Conservation (phyloP, 768 basidiomycete species). For the Dioszegia aurantiaca region DNA sequence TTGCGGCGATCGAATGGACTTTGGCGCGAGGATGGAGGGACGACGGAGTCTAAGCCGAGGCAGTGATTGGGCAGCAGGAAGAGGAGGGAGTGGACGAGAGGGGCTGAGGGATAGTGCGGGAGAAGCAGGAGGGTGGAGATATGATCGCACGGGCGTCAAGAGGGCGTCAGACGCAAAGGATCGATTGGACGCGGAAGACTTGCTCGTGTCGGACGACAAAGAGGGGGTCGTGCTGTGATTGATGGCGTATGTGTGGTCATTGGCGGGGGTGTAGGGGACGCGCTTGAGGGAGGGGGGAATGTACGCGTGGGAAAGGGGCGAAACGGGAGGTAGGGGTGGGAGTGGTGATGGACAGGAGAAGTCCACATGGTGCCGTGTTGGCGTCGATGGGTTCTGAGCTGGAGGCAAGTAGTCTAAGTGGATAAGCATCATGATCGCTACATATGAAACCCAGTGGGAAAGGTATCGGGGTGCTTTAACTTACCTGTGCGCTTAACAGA, state of each 20-base stretch:
- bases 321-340: background rate
- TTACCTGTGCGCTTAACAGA: no score
- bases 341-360: background rate
- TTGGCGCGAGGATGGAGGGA: background rate
- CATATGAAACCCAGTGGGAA: no score
- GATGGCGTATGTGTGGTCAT: background rate
- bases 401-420: background rate
- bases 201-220: background rate
- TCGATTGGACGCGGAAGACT: background rate
- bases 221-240: conserved; percentile 14
- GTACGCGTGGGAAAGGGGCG: background rate
- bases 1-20: background rate
- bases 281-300: background rate
- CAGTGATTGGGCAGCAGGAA: background rate
- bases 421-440: no score
- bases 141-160: background rate
- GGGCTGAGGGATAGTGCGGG: background rate
- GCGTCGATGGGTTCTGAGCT: background rate
- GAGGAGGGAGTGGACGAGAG: conserved; percentile 4
- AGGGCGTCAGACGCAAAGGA: conserved; percentile 4
- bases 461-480: no score
- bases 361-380: background rate
- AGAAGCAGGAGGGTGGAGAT: conserved; percentile 1
- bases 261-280: background rate
- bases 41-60: no score